Conservation (phyloP, 1,284 basidiomycete species). For the Caloboletus inedulis region DNA sequence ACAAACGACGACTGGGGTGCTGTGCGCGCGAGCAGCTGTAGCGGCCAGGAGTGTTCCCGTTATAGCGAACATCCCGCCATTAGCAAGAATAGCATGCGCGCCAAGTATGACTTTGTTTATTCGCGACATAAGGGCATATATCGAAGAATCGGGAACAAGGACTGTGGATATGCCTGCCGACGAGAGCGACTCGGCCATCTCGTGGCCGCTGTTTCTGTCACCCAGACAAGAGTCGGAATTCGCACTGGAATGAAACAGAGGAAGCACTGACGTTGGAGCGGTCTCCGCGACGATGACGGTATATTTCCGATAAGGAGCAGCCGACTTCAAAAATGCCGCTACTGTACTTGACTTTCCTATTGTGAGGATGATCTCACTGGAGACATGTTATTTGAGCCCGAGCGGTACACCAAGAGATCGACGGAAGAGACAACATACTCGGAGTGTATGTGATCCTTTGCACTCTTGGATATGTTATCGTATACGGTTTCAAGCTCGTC, state of each 20-base stretch:
- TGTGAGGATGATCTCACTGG: constrained; percentile 93
- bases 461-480: constrained; percentile 91
- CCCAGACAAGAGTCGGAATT: constrained; percentile 3
- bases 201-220: constrained; percentile 76
- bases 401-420: not conserved
- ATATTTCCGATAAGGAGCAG: constrained; percentile 88
- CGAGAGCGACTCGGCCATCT: constrained; percentile 80
- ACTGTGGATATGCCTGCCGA: constrained; percentile 85
- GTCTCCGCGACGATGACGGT: constrained; percentile 97
- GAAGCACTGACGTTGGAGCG: constrained; percentile 72
- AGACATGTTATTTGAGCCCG: not conserved
- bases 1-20: constrained; percentile 91
- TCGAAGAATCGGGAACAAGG: constrained; percentile 92
- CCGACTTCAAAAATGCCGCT: constrained; percentile 90
- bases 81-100: constrained; percentile 91
- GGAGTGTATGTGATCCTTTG: constrained; percentile 94
- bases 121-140: constrained; percentile 94
- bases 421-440: constrained; percentile 57
- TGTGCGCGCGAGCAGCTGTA: constrained; percentile 88
- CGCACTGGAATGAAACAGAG: not conserved
- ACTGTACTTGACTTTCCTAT: constrained; percentile 94
- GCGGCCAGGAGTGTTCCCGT: constrained; percentile 83
- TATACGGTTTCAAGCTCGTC: constrained; percentile 97
- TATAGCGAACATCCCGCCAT: constrained; percentile 91
- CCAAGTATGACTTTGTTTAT: constrained; percentile 96